Evolutionary conservation across 1,284 basidiomycete genomes (phyloP), one percentile per base, ranked within the genome.

Genomic region (Puccinia triticina): DNA sequence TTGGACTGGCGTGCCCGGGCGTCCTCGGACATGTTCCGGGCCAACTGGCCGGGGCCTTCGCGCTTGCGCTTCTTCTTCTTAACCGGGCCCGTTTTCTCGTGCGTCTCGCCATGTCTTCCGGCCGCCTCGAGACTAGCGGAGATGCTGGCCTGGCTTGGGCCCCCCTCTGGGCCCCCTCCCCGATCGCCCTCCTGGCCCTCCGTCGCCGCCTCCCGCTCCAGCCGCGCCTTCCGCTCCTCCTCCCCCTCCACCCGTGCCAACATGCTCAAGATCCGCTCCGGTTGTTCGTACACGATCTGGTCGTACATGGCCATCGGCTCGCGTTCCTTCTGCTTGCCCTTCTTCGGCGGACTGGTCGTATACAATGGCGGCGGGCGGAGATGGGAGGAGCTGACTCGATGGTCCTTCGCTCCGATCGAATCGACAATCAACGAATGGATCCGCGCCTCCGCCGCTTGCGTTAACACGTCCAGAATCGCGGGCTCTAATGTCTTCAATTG

Each of bases 1-100:
- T 94, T 94, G 66, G 92, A 93, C 91, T 94, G 91, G 86, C 93
- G 93, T 89, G 94, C 94, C 84, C 92, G 89, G 84, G 94, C 92
- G 85, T 94, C 93, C 87, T 94, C 93, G 1, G 91, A 92, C 92
- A 95, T 93, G 86, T 94, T 94, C 82, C 91, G 89, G 74, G 93
- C 93, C 0, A 92, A 93, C 14, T 93, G 92, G 2, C 92, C 92
- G 0, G 93, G 93, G 0, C 93, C 93, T 23, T 82, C 82, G 11
- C 73, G 46, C 16, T 71, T 81, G 18, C 75, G 75, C 18, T 67
- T 73, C 32, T 66, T 77, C 29, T 92, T 92, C 86, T 93, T 93
- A 87, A 91, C 90, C 88, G 94, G 93, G 59, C 85, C 84, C 88
- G 93, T 93, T 89, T 93, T 93, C 11, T 76, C 73, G 69, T 90